phyloP scores from a whole-genome alignment of 2,329 filamentous ascomycete species.

The Acephala macrosclerotiorum region DNA sequence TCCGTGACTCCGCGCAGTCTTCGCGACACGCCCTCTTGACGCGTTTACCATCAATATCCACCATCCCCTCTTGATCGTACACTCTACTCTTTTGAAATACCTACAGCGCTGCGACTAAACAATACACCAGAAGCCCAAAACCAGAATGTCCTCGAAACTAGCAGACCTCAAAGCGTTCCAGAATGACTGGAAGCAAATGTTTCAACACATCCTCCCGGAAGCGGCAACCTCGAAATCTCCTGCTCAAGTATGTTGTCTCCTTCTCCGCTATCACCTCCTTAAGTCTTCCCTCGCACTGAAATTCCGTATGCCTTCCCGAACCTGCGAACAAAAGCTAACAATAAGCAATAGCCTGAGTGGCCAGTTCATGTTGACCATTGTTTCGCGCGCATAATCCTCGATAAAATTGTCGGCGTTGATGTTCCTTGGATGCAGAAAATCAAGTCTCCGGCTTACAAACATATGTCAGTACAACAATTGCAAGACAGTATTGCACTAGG shows the following conservation, averaged over 20 bases:
- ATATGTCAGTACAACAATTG: slow-evolving; percentile 51
- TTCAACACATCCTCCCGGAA: slow-evolving; percentile 34
- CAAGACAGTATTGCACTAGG: slow-evolving; percentile 48
- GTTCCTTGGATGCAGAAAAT: slow-evolving; percentile 52
- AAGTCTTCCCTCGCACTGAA: too few relatives aligned
- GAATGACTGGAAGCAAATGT: slow-evolving; percentile 36
- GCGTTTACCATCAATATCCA: slow-evolving; percentile 15
- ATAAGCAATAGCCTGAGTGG: slow-evolving; percentile 45
- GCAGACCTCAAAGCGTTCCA: slow-evolving; percentile 26
- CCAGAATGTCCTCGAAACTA: not conserved
- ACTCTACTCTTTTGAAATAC: not conserved
- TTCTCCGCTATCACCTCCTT: not conserved
- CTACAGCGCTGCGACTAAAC: not conserved
- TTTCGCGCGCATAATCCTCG: slow-evolving; percentile 54
- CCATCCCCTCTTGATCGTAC: not conserved
- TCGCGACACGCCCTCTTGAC: slow-evolving; percentile 26
- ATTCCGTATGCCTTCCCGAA: too few relatives aligned
- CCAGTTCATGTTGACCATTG: slow-evolving; percentile 53
- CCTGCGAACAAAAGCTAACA: slow-evolving; percentile 18
- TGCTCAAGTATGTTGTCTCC: slow-evolving; percentile 24
- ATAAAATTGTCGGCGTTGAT: slow-evolving; percentile 48
- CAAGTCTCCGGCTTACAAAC: slow-evolving; percentile 50
- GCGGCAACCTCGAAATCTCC: slow-evolving; percentile 33
- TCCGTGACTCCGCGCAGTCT: slow-evolving; percentile 22
- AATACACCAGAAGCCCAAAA: not conserved